Base-by-base conservation (phyloP, 2,329 filamentous ascomycete species). In the Aureobasidium sp. region DNA sequence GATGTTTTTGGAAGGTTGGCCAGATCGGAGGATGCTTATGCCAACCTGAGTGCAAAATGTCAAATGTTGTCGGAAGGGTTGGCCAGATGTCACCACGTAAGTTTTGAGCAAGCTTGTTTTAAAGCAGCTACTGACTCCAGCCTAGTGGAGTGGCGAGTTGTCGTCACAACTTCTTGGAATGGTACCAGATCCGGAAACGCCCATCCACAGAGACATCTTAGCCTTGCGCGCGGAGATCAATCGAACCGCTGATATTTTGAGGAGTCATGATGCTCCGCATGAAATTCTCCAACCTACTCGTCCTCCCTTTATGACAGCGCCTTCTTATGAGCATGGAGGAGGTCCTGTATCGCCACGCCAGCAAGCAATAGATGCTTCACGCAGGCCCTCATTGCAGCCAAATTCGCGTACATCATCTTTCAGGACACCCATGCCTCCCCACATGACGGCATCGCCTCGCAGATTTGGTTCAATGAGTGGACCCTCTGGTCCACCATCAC, bases 391-490 rank as follows among this genome's bases (percentile, higher is more conserved):
- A 47, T 74, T 90, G 45, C 77, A 80, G 53, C 78, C 83, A 45
- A 77, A 79, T 57, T 70, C 78, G 38, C 79, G 82, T 58, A 73
- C 78, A 57, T 82, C 81, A 63, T 81, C 85, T 62, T 86, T 91
- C 67, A 83, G 88, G 24, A 85, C 88, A 30, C 81, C 87, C 11
- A 80, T 93, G 11, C 86, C 89, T 34, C 84, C 89, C n/a, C 88
- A 90, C 66, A 76, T 95, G 53, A 84, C 88, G 12, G 80, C 84
- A 54, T 86, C 83, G 59, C 84, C 89, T 14, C 83, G 90, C 56
- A 84, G 88, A 27, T 95, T 90, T 69, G 90, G 90, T 45, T 96
- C 91, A 19, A 91, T 95, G 64, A 83, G 88, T 40, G 79, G 77
- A 34, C 70, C 70, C 34, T 83, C 82, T 61, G 79, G 78, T 27